phyloP scores from a whole-genome alignment of 768 basidiomycete genomes.

The Termitomyces heimii region DNA sequence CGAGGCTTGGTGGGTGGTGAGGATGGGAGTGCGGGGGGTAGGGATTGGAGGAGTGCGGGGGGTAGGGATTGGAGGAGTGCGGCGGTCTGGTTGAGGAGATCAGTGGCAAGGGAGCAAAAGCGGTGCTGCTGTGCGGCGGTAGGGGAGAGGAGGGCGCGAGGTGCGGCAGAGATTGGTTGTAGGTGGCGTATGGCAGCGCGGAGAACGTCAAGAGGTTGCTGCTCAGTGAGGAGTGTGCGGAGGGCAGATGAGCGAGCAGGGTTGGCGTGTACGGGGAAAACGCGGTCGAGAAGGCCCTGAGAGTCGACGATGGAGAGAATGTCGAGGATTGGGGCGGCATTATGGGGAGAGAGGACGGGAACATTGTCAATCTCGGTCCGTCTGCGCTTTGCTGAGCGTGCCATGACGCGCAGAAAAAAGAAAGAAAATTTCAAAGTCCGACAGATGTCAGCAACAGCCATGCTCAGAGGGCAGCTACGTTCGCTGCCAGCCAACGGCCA shows the following conservation, averaged over 20 bases:
- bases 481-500: slow-evolving; percentile 73
- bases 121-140: slow-evolving; percentile 64
- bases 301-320: slow-evolving; percentile 62
- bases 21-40: slow-evolving; percentile 31
- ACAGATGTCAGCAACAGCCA: slow-evolving; percentile 16
- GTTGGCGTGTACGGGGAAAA: slow-evolving; percentile 50
- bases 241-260: slow-evolving; percentile 40
- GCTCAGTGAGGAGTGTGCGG: slow-evolving; percentile 46
- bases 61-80: slow-evolving; percentile 36
- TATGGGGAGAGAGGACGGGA: slow-evolving; percentile 8
- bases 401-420: slow-evolving; percentile 46
- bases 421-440: slow-evolving; percentile 24
- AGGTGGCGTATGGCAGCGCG: slow-evolving; percentile 64
- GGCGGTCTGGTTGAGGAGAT: slow-evolving; percentile 69
- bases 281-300: slow-evolving; percentile 76
- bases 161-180: slow-evolving; percentile 60
- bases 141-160: slow-evolving; percentile 55
- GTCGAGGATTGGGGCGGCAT: slow-evolving; percentile 52
- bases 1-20: slow-evolving; percentile 24
- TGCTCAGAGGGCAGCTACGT: slow-evolving; percentile 41
- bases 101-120: slow-evolving; percentile 70
- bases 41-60: slow-evolving; percentile 34
- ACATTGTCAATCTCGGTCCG: too few relatives aligned
- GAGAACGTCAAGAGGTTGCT: slow-evolving; percentile 49
- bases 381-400: slow-evolving; percentile 68